Percentiles rank a stretch among this genome's conserved stretches.
Evolutionary conservation across 2,329 filamentous ascomycete species (phyloP).

Genomic region (Curvularia sp.): DNA sequence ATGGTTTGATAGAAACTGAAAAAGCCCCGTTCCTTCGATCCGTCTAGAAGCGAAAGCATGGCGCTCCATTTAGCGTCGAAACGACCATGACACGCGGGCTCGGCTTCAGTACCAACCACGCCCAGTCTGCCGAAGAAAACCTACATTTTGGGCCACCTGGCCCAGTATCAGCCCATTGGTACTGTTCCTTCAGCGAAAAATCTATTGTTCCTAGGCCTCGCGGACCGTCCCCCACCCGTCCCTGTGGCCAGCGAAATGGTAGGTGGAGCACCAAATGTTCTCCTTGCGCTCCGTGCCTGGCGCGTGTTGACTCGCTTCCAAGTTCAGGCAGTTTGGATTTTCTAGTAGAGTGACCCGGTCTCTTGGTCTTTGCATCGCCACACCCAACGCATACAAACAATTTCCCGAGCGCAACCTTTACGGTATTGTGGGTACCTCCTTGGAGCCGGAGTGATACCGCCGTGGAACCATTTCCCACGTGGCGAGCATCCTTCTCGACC

Average conservation of each 20-base stretch:
- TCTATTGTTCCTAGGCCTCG: neutral
- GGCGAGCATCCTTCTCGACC: slow-evolving; percentile 15
- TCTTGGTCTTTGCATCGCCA: slow-evolving; percentile 1
- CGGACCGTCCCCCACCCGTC: slow-evolving; percentile 4
- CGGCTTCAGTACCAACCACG: neutral
- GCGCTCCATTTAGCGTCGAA: neutral
- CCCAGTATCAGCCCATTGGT: slow-evolving; percentile 7
- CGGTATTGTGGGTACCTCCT: slow-evolving; percentile 6
- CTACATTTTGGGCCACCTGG: neutral
- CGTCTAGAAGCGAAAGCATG: slow-evolving; percentile 6
- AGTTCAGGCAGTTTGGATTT: neutral
- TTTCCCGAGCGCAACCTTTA: slow-evolving; percentile 1
- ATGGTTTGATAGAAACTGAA: neutral
- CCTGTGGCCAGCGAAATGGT: slow-evolving; percentile 9
- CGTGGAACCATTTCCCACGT: slow-evolving; percentile 24
- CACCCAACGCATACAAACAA: slow-evolving; percentile 13
- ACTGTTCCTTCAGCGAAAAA: neutral
- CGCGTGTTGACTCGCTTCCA: neutral
- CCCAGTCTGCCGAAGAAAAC: slow-evolving; percentile 5
- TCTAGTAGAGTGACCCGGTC: slow-evolving; percentile 13
- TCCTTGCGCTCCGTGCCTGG: slow-evolving; percentile 1
- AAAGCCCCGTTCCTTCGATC: slow-evolving; percentile 1
- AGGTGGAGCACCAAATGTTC: neutral
- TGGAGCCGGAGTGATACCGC: slow-evolving; percentile 12
- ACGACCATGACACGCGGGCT: slow-evolving; percentile 1